Evolutionary conservation across 345 rosid genomes (phyloP).

Genomic region (Dimocarpus longan): DNA sequence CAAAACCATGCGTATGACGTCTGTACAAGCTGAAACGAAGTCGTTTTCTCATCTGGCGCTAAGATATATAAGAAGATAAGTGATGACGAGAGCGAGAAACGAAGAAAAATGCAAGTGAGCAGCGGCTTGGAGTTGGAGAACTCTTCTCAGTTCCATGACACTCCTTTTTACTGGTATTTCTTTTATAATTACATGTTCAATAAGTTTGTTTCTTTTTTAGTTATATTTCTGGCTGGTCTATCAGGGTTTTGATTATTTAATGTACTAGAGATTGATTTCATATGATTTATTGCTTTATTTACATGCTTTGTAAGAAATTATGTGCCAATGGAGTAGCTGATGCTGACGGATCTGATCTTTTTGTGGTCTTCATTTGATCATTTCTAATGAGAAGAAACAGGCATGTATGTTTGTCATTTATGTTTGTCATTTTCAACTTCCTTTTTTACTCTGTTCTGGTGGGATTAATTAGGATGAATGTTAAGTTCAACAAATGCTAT

Average conservation of each 20-base stretch:
- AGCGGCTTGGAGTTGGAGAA: background rate
- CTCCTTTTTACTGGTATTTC: background rate
- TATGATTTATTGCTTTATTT: too few species aligned
- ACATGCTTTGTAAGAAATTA: conserved; percentile 61
- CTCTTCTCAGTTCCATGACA: too few species aligned
- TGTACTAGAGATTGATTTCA: too few species aligned
- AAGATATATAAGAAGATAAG: too few species aligned
- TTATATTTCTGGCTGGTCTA: too few species aligned
- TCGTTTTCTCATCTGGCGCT: too few species aligned
- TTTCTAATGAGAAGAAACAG: conserved; percentile 82
- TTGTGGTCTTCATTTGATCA: conserved; percentile 68
- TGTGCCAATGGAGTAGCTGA: conserved; percentile 52
- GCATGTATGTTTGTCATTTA: conserved; percentile 34
- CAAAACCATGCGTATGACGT: too few species aligned
- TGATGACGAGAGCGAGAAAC: background rate
- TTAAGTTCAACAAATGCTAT: background rate
- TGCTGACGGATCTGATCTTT: conserved; percentile 64
- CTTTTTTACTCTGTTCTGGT: background rate
- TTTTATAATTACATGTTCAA: too few species aligned
- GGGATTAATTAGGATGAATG: too few species aligned
- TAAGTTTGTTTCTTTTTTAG: background rate
- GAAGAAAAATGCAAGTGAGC: background rate
- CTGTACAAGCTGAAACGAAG: too few species aligned
- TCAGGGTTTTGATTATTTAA: too few species aligned
- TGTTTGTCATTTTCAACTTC: background rate